Percentiles rank a stretch among this genome's conserved stretches.
Conservation (phyloP, 2,329 filamentous ascomycete species). For the Pseudogymnoascus sp. region DNA sequence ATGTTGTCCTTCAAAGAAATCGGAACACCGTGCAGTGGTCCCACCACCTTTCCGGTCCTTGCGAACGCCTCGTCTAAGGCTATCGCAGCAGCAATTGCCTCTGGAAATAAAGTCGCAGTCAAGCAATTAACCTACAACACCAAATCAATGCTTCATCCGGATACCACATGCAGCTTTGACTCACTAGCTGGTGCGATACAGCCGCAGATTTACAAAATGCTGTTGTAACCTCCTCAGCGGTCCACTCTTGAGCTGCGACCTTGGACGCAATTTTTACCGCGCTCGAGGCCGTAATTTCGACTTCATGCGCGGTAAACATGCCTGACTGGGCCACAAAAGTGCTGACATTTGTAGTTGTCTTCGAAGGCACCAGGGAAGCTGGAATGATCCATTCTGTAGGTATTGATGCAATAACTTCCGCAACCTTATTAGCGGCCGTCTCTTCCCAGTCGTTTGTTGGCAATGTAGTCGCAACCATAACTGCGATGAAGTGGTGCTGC, state of each 20-base stretch:
- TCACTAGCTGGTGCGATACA: slow-evolving; percentile 48
- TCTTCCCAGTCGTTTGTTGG: too few relatives aligned
- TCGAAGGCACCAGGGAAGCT: too few relatives aligned
- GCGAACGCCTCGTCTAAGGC: slow-evolving; percentile 44
- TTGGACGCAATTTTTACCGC: slow-evolving; percentile 48
- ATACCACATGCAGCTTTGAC: slow-evolving; percentile 35
- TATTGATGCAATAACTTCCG: too few relatives aligned
- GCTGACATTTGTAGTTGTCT: too few relatives aligned
- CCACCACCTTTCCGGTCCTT: slow-evolving; percentile 34
- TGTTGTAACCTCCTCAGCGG: slow-evolving; percentile 44
- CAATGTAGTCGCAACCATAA: too few relatives aligned
- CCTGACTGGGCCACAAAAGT: too few relatives aligned
- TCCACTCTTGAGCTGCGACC: slow-evolving; percentile 48
- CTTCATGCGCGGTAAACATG: slow-evolving; percentile 34
- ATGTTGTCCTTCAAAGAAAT: slow-evolving; percentile 35
- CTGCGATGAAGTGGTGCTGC: too few relatives aligned
- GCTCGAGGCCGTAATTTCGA: slow-evolving; percentile 55
- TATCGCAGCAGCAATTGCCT: slow-evolving; percentile 43
- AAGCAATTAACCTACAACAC: slow-evolving; percentile 33
- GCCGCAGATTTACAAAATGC: slow-evolving; percentile 49
- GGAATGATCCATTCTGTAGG: too few relatives aligned
- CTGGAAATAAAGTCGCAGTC: slow-evolving; percentile 49
- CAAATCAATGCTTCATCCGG: too few relatives aligned
- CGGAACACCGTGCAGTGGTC: slow-evolving; percentile 35
- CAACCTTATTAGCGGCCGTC: too few relatives aligned